Percentiles rank a stretch among this genome's conserved stretches.
Evolutionary conservation across 768 basidiomycete genomes (phyloP).

Genomic region (Auricularia cornea): DNA sequence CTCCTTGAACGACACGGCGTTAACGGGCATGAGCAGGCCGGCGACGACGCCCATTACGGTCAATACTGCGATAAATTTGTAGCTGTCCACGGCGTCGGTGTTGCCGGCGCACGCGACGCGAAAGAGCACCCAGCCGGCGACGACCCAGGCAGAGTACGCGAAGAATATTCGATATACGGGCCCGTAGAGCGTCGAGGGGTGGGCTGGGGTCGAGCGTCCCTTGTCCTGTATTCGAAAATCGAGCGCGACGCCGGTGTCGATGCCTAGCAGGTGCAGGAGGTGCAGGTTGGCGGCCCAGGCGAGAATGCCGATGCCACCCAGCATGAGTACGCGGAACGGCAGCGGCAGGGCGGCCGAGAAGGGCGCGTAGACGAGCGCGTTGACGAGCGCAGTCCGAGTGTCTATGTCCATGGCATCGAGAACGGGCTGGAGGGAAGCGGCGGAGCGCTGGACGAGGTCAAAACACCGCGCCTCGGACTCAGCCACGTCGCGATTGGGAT

Average conservation of each 20-base stretch:
- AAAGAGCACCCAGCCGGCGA: conserved; percentile 63
- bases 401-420: conserved; percentile 4
- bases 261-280: conserved; percentile 58
- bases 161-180: conserved; percentile 62
- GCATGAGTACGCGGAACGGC: conserved; percentile 81
- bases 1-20: conserved; percentile 58
- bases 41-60: conserved; percentile 51
- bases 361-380: conserved; percentile 1
- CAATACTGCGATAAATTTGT: conserved; percentile 67
- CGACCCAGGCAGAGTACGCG: conserved; percentile 52
- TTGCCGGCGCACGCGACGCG: conserved; percentile 51
- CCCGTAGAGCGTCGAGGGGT: conserved; percentile 38
- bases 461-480: neutral
- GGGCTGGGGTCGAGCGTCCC: conserved; percentile 29
- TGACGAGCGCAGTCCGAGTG: neutral
- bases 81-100: conserved; percentile 55
- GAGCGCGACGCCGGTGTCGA: conserved; percentile 67
- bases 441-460: neutral
- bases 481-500: neutral
- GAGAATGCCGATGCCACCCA: conserved; percentile 71
- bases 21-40: conserved; percentile 57
- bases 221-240: conserved; percentile 35
- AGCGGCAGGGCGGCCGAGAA: conserved; percentile 49
- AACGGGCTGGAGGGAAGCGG: neutral
- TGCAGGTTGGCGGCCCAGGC: conserved; percentile 94